Conservation (phyloP, 192 early-diverging fungal genomes). For the Podila clonocystis region DNA sequence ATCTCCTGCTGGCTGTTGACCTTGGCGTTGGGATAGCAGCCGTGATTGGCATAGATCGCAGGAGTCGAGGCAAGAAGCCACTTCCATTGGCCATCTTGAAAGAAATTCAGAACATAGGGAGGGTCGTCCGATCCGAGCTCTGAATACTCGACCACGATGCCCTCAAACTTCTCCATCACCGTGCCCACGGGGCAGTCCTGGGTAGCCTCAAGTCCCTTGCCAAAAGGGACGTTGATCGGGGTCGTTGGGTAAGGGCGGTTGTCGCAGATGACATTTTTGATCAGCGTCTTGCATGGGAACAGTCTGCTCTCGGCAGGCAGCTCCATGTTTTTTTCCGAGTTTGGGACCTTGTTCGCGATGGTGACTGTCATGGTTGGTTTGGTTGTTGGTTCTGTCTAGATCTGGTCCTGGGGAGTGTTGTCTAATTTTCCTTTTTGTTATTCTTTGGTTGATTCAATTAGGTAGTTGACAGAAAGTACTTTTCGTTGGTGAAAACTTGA, state of each 20-base stretch:
- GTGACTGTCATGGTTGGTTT: not conserved
- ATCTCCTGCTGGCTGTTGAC: slow-evolving; percentile 4
- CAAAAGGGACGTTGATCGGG: slow-evolving; percentile 1
- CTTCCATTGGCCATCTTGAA: slow-evolving; percentile 5
- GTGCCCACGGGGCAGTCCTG: slow-evolving; percentile 10
- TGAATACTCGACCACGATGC: slow-evolving; percentile 7
- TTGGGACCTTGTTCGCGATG: slow-evolving; percentile 1
- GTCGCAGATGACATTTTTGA: not conserved
- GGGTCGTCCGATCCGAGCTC: slow-evolving; percentile 14
- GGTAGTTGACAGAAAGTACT: too few species aligned
- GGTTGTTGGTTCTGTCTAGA: too few species aligned
- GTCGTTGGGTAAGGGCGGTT: slow-evolving; percentile 6
- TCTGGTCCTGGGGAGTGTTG: too few species aligned
- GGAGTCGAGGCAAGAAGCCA: slow-evolving; percentile 10
- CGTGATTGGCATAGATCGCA: slow-evolving; percentile 14
- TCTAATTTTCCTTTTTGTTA: too few species aligned
- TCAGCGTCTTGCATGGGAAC: slow-evolving; percentile 13
- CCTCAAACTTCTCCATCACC: slow-evolving; percentile 16
- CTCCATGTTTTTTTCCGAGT: slow-evolving; percentile 15
- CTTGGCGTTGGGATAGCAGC: slow-evolving; percentile 2
- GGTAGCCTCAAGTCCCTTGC: slow-evolving; percentile 5
- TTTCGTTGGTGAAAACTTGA: too few species aligned
- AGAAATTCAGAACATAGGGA: not conserved
- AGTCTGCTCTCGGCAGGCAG: not conserved
- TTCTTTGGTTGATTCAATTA: too few species aligned